phyloP scores from a whole-genome alignment of 805 yeast genomes.

The Candida tammaniensis region DNA sequence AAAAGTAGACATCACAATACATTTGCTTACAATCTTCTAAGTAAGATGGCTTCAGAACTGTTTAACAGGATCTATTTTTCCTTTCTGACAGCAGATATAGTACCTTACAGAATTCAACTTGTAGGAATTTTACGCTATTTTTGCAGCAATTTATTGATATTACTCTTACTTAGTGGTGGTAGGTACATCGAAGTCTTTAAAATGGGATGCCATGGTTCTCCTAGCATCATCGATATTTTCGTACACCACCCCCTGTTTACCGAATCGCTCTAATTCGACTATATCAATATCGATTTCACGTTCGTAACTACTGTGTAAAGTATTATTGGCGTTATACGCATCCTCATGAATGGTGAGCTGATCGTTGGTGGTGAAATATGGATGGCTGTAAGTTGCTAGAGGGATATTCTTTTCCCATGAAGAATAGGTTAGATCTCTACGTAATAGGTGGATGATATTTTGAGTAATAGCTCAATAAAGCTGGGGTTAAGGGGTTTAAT shows the following conservation, averaged over 20 bases:
- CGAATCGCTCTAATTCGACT: background rate
- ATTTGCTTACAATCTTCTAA: no score
- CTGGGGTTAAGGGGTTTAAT: no score
- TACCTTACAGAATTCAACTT: no score
- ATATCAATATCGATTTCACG: background rate
- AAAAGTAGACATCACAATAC: no score
- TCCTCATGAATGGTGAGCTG: background rate
- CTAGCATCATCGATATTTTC: background rate
- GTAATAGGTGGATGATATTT: no score
- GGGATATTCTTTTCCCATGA: background rate
- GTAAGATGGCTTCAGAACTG: no score
- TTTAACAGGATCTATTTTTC: no score
- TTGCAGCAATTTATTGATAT: no score
- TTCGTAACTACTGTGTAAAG: slow-evolving; percentile 1
- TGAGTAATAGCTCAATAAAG: no score
- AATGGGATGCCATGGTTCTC: background rate
- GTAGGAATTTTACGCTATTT: no score
- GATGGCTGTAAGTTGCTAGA: background rate
- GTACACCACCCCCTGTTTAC: slow-evolving; percentile 1
- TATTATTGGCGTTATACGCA: background rate
- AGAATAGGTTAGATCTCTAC: background rate
- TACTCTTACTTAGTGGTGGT: no score
- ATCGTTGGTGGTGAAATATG: background rate
- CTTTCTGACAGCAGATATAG: no score
- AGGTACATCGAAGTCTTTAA: background rate